phyloP scores from a whole-genome alignment of 148 eudicot genomes.

The Limonium bicolor region DNA sequence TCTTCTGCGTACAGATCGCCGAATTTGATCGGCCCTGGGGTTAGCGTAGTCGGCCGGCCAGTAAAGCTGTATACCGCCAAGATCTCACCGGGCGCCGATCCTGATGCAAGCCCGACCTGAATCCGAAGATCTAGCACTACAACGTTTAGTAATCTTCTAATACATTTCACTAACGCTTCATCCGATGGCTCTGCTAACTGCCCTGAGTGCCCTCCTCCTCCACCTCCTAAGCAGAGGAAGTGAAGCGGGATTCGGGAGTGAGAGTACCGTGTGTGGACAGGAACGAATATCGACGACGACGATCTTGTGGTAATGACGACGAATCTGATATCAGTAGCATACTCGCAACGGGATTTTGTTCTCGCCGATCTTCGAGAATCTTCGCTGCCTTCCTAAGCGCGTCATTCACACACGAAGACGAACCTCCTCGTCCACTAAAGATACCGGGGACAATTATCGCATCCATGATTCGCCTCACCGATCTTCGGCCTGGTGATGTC shows the following conservation, averaged over 20 bases:
- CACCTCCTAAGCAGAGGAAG: constrained; percentile 15
- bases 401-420: constrained; percentile 24
- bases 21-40: constrained; percentile 28
- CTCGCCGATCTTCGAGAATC: constrained; percentile 70
- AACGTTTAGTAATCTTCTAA: constrained; percentile 30
- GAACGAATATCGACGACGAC: constrained; percentile 2
- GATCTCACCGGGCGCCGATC: constrained; percentile 50
- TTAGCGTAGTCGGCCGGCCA: constrained; percentile 29
- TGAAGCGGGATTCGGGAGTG: constrained; percentile 41
- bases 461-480: constrained; percentile 60
- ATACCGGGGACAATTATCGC: constrained; percentile 29
- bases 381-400: constrained; percentile 64
- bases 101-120: constrained; percentile 36
- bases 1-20: constrained; percentile 63
- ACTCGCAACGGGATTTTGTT: constrained; percentile 34
- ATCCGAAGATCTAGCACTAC: constrained; percentile 50
- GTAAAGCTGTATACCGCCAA: constrained; percentile 45
- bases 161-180: constrained; percentile 23
- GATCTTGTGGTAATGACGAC: background rate
- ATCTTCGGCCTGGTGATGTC: constrained; percentile 46
- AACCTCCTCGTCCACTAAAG: constrained; percentile 20
- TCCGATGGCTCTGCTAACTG: constrained; percentile 18
- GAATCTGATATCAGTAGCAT: constrained; percentile 39
- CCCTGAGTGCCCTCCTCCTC: background rate
- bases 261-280: constrained; percentile 28